Conservation (phyloP, 371 early-diverging fungal species). For the Apophysomyces variabilis region DNA sequence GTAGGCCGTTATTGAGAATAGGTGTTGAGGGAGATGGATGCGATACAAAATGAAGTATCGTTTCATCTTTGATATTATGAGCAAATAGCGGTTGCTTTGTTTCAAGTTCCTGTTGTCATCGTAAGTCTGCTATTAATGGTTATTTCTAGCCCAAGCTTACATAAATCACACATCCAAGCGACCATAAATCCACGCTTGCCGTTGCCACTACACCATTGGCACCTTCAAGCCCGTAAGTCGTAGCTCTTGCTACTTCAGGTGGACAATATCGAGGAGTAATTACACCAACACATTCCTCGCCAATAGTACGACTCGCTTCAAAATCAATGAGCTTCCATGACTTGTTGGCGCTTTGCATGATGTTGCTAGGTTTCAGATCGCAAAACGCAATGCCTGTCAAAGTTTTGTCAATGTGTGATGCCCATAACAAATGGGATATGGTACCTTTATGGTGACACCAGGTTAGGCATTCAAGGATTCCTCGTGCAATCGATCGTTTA, state of each 20-base stretch:
- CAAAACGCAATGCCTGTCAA: constrained; percentile 34
- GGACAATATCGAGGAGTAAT: constrained; percentile 41
- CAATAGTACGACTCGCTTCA: constrained; percentile 52
- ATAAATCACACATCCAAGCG: constrained; percentile 52
- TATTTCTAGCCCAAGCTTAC: constrained; percentile 19
- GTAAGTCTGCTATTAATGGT: not conserved
- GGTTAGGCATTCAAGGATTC: constrained; percentile 35
- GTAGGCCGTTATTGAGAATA: constrained; percentile 47
- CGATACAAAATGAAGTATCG: constrained; percentile 52
- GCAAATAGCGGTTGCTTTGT: constrained; percentile 48
- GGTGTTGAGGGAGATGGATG: constrained; percentile 56
- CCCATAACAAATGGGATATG: not conserved
- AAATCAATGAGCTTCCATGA: constrained; percentile 53
- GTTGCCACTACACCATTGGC: constrained; percentile 55
- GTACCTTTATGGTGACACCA: constrained; percentile 46
- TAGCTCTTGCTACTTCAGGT: constrained; percentile 54
- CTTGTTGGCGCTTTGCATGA: constrained; percentile 31
- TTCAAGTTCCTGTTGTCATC: constrained; percentile 39
- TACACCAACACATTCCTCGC: constrained; percentile 33
- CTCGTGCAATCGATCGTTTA: constrained; percentile 24
- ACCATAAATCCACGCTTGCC: constrained; percentile 53
- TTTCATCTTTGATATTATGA: constrained; percentile 50
- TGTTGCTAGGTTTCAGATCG: constrained; percentile 46
- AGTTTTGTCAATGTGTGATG: not conserved
- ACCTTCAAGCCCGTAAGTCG: constrained; percentile 54